Conservation (phyloP, 2,329 filamentous ascomycete species). For the Sphaerulina populicola region DNA sequence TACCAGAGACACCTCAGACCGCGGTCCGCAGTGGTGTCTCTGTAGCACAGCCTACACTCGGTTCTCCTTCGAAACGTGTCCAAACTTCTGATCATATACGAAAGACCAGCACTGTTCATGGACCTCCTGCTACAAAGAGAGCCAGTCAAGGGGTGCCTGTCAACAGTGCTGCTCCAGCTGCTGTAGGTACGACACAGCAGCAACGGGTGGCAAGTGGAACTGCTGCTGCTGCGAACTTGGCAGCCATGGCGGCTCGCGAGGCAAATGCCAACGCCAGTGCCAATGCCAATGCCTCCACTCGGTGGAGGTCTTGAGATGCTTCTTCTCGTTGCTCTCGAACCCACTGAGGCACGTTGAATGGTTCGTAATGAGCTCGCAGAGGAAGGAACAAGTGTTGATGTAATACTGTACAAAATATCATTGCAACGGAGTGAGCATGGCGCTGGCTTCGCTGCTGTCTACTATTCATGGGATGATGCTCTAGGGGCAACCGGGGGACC, state of each 20-base stretch:
- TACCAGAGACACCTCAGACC: conserved; percentile 35
- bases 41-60: conserved; percentile 31
- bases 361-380: too few species aligned
- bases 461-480: too few species aligned
- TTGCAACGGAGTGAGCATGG: too few species aligned
- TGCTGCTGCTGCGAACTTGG: conserved; percentile 11
- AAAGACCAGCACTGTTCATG: conserved; percentile 22
- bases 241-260: conserved; percentile 20
- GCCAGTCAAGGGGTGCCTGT: conserved; percentile 16
- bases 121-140: conserved; percentile 21
- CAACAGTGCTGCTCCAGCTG: conserved; percentile 1
- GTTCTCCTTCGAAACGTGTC: conserved; percentile 21
- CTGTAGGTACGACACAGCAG: background rate
- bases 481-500: too few species aligned
- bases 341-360: too few species aligned
- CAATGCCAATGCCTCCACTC: conserved; percentile 10
- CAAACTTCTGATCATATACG: conserved; percentile 14
- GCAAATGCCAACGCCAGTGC: conserved; percentile 14
- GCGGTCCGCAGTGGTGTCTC: conserved; percentile 42
- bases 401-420: too few species aligned
- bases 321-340: background rate
- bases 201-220: conserved; percentile 16
- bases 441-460: too few species aligned
- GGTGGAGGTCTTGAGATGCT: conserved; percentile 17
- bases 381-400: too few species aligned